Conservation (phyloP, 371 early-diverging fungal species). For the Rhizomucor miehei region DNA sequence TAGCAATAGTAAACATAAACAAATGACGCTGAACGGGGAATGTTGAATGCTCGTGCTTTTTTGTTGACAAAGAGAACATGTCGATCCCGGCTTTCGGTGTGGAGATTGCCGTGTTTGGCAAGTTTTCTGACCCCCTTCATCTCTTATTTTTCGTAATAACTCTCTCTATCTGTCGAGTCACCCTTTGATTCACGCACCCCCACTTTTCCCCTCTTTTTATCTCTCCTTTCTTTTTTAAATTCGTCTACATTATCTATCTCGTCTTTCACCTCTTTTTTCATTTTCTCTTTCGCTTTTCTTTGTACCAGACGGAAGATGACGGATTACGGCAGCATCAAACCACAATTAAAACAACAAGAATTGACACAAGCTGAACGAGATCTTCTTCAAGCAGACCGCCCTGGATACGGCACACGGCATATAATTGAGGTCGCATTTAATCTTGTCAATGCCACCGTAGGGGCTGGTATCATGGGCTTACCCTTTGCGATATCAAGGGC, state of each 20-base stretch:
- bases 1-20: too few species aligned
- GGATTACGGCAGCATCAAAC: slow-evolving; percentile 27
- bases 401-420: slow-evolving; percentile 43
- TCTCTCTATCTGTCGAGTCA: too few species aligned
- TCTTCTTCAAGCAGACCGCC: slow-evolving; percentile 40
- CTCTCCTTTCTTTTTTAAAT: slow-evolving; percentile 6
- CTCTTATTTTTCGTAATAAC: too few species aligned
- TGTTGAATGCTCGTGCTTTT: too few species aligned
- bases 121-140: too few species aligned
- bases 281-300: slow-evolving; percentile 4
- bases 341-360: slow-evolving; percentile 13
- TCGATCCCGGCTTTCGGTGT: too few species aligned
- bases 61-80: too few species aligned
- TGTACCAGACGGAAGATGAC: slow-evolving; percentile 14
- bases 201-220: slow-evolving; percentile 3
- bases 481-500: slow-evolving; percentile 50
- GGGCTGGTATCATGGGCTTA: slow-evolving; percentile 50
- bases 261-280: slow-evolving; percentile 6
- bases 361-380: slow-evolving; percentile 36
- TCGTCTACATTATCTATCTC: too few species aligned
- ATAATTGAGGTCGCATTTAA: slow-evolving; percentile 47
- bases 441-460: slow-evolving; percentile 60
- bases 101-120: too few species aligned
- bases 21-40: too few species aligned
- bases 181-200: neutral